Conservation (phyloP, 106 monocot species). For the Xerophyta viscosa region DNA sequence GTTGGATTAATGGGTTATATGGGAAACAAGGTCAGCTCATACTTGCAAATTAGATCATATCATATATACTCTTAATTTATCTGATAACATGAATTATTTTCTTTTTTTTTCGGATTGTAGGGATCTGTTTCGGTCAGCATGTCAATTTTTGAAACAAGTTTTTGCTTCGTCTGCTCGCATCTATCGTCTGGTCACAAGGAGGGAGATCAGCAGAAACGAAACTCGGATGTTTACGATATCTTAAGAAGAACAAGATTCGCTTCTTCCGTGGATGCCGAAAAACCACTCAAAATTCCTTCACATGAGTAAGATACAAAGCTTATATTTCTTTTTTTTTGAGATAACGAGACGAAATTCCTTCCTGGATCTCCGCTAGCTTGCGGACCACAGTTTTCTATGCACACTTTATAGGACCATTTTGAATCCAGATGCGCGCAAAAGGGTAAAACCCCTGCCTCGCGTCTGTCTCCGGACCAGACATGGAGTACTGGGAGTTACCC, state of each 20-base stretch:
- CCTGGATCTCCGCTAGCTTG: too few species aligned
- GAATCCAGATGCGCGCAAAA: too few species aligned
- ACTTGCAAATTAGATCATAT: too few species aligned
- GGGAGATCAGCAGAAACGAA: slow-evolving; percentile 53
- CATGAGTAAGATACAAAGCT: slow-evolving; percentile 55
- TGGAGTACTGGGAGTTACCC: too few species aligned
- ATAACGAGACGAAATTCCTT: too few species aligned
- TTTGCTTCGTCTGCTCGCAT: slow-evolving; percentile 73
- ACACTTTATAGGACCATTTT: too few species aligned
- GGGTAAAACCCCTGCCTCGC: too few species aligned
- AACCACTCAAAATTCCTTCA: slow-evolving; percentile 42
- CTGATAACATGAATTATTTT: too few species aligned
- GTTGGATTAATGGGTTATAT: slow-evolving; percentile 79
- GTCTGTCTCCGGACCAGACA: too few species aligned
- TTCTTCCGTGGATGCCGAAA: slow-evolving; percentile 19
- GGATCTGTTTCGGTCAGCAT: slow-evolving; percentile 74
- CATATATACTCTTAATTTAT: too few species aligned
- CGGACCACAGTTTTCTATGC: too few species aligned
- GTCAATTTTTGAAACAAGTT: slow-evolving; percentile 61
- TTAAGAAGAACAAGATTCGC: slow-evolving; percentile 40
- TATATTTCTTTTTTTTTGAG: too few species aligned
- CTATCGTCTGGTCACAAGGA: slow-evolving; percentile 56
- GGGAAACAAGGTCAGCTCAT: slow-evolving; percentile 96
- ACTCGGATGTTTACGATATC: slow-evolving; percentile 56
- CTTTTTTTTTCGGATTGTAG: slow-evolving; percentile 28